phyloP scores from a whole-genome alignment of 129 eudicot genomes.

The Tanacetum coccineum region DNA sequence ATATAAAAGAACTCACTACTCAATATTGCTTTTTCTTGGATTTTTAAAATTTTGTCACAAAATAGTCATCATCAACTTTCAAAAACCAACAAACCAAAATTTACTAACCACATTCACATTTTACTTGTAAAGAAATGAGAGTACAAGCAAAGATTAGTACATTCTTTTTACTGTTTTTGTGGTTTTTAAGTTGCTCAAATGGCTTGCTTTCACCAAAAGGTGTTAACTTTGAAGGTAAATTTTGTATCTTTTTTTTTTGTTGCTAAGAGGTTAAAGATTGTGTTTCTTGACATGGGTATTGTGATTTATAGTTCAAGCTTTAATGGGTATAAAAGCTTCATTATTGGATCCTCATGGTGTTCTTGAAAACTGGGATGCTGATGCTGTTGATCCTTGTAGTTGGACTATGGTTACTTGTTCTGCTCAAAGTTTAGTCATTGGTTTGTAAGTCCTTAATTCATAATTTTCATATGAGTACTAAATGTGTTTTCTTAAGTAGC shows the following conservation, averaged over 20 bases:
- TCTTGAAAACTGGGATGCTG: conserved; percentile 93
- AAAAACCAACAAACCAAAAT: conserved; percentile 15
- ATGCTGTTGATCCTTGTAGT: conserved; percentile 96
- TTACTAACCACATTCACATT: conserved; percentile 12
- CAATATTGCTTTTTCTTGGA: conserved; percentile 33
- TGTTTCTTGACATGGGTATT: conserved; percentile 23
- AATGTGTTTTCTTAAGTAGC: background rate
- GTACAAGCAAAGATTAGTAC: conserved; percentile 28
- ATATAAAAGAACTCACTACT: conserved; percentile 21
- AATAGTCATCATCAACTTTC: conserved; percentile 32
- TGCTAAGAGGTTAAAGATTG: background rate
- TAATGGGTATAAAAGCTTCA: conserved; percentile 73
- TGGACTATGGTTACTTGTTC: conserved; percentile 98
- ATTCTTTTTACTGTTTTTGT: conserved; percentile 41
- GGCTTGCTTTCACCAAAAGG: conserved; percentile 86
- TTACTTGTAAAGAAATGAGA: conserved; percentile 42
- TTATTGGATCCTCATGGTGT: conserved; percentile 85
- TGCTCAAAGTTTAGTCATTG: conserved; percentile 67
- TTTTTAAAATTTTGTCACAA: conserved; percentile 32
- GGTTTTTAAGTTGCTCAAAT: conserved; percentile 38
- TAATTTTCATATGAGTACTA: conserved; percentile 13
- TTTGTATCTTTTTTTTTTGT: conserved; percentile 2
- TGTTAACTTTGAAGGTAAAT: conserved; percentile 91
- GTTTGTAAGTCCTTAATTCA: conserved; percentile 60
- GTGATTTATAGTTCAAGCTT: conserved; percentile 80